Evolutionary conservation across 768 basidiomycete species (phyloP).

Genomic region (Boletus rufocinnamomeus): DNA sequence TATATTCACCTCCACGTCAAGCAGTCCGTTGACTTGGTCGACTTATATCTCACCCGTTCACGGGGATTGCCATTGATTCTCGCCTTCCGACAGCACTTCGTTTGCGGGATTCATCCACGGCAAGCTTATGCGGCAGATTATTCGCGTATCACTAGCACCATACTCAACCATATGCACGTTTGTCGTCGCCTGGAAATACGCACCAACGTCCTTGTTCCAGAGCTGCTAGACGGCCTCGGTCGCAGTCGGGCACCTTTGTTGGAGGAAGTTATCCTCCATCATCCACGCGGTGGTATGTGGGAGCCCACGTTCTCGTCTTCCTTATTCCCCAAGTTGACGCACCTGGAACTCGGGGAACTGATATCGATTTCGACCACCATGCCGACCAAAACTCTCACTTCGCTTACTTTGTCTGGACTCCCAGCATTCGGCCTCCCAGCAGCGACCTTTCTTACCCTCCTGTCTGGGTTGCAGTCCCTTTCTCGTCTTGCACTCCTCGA

Average conservation of each 20-base stretch:
- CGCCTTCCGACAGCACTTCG: conserved; percentile 25
- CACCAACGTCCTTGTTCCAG: conserved; percentile 28
- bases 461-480: conserved; percentile 26
- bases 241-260: conserved; percentile 27
- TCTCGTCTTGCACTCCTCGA: conserved; percentile 28
- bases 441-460: conserved; percentile 21
- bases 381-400: conserved; percentile 20
- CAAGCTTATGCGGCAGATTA: conserved; percentile 25
- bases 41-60: conserved; percentile 31
- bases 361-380: conserved; percentile 22
- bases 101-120: conserved; percentile 23
- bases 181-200: conserved; percentile 31
- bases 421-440: conserved; percentile 27
- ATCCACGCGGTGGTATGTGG: conserved; percentile 16
- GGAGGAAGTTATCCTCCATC: conserved; percentile 28
- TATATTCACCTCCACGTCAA: conserved; percentile 27
- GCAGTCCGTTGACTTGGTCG: conserved; percentile 30
- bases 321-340: conserved; percentile 25
- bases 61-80: conserved; percentile 26
- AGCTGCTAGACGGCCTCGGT: conserved; percentile 26
- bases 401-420: conserved; percentile 27
- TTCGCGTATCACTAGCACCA: conserved; percentile 24
- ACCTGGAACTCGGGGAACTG: conserved; percentile 26
- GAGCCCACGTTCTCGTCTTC: conserved; percentile 19
- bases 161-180: conserved; percentile 30